Evolutionary conservation across 202 grass and related monocot species (phyloP), one percentile per base, ranked within the genome.

Genomic region (Brachypodium distachyon): DNA sequence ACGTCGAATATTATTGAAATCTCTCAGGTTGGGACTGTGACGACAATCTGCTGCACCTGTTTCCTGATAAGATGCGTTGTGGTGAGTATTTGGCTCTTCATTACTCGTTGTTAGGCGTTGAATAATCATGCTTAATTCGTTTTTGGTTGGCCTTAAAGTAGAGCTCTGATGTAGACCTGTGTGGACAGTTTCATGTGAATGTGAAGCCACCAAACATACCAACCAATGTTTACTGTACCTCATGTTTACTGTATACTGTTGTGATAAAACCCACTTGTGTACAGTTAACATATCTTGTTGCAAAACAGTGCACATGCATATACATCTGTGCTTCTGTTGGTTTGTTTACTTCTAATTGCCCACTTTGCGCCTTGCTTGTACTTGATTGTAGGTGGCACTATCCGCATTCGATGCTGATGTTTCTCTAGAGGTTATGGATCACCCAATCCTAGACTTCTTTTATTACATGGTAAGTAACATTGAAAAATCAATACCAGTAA

Each of bases 31-130:
- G 95, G 95, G 83, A 90, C 91, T 47, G 95, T 98, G 71, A 95
- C 91, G 19, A 85, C 76, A 48, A 95, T 98, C 81, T 98, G 95
- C 40, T 92, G 93, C 54, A 87, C 82, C 42, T 98, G 95, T 78
- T 98, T 98, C 85, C 74, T 92, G 56, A 86, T 92, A 82, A 94
- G 91, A 92, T 98, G 91, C 78, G 58, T 87, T 61, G 89, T 92
- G 91, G 95, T 98, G 65, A 95, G 95, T 87, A 52, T 72, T 71
- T 48, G 22, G 44, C 82, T 79, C 57, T 56, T 47, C 22, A 32
- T 67, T 31, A 62, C 17, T 76, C 19, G 55, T 38, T 70, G 46
- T 31, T 25, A 76, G 40, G 28, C 33, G 14, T 39, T 76, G 10
- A 71, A 65, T 11, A 48, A 56, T 49, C 11, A 60, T 10, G 23